Percentiles rank a stretch among this genome's conserved stretches.
These are phyloP conservation scores for Phytophthora sansomeana DNA, from an alignment of 352 stramenopile species.

Conservation along the genomic window DNA sequence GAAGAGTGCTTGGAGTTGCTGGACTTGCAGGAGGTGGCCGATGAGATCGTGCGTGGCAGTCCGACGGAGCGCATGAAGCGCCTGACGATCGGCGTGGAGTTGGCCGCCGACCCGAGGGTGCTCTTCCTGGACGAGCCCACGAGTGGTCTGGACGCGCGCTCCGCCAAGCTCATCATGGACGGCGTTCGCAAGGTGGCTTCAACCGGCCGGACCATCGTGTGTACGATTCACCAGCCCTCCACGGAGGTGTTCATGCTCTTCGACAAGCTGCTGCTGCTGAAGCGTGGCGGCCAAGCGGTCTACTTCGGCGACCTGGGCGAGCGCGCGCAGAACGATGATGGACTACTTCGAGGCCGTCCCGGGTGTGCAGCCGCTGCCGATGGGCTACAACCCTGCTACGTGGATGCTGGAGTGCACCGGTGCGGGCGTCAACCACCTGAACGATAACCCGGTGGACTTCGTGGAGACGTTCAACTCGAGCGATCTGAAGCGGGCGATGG, in stretches of 20 bases:
- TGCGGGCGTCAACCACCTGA: slow-evolving; percentile 52
- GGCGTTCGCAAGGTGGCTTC: slow-evolving; percentile 64
- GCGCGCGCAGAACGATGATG: slow-evolving; percentile 49
- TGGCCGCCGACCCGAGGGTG: slow-evolving; percentile 79
- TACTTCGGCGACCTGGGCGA: slow-evolving; percentile 85
- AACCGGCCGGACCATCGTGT: slow-evolving; percentile 81
- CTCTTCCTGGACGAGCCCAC: slow-evolving; percentile 82
- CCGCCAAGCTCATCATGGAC: too few relatives aligned
- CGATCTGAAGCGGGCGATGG: slow-evolving; percentile 30
- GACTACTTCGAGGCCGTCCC: slow-evolving; percentile 80
- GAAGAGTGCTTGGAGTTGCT: slow-evolving; percentile 46
- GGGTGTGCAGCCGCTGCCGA: slow-evolving; percentile 50
- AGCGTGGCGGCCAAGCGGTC: slow-evolving; percentile 80
- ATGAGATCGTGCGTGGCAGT: slow-evolving; percentile 48
- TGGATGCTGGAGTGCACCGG: slow-evolving; percentile 89
- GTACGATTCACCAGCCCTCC: slow-evolving; percentile 93
- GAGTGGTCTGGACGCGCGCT: slow-evolving; percentile 62
- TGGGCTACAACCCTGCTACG: slow-evolving; percentile 86
- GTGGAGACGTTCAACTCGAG: slow-evolving; percentile 40
- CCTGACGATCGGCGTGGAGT: slow-evolving; percentile 85
- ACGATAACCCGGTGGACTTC: slow-evolving; percentile 30
- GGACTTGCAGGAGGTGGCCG: slow-evolving; percentile 38
- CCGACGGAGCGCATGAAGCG: slow-evolving; percentile 56
- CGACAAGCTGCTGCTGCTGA: slow-evolving; percentile 88
- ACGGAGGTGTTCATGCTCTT: slow-evolving; percentile 84